Base-by-base conservation (phyloP, 768 basidiomycete genomes). In the Exsudoporus frostii region DNA sequence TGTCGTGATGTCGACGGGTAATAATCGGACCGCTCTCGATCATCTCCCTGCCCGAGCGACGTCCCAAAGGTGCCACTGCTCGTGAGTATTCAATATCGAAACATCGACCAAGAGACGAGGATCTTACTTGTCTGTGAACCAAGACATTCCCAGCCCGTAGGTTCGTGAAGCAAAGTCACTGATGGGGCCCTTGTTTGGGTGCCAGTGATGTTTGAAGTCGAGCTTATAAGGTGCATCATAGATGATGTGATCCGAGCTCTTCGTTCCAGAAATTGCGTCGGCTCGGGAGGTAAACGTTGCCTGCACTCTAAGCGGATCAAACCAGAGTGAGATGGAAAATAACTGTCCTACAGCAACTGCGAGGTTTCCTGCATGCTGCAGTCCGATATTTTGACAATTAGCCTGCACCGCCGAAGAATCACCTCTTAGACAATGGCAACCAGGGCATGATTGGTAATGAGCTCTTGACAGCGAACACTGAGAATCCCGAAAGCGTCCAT, bases 261-360 rank as follows among this genome's bases (percentile, higher is more conserved):
- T 48, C 33, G 41, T 53, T 53, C 62, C 48, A 50, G 61, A 54
- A 54, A 19, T 11, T 32, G 20, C 33, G 15, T 42, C 29, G 53
- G 62, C 29, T 49, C 55, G 49, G 62, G 5, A 37, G n/a, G 10
- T 44, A 29, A 25, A 51, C 24, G 11, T 54, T 37, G 11, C 55
- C 54, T 37, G n/a, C 3, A 15, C 48, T 44, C 41, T 22, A 22
- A 20, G 33, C 54, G 50, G 64, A 59, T 54, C 47, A 47, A 30
- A 29, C 42, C 29, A 44, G 42, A 50, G 22, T 8, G 19, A 20
- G 10, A 11, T 22, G 25, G 8, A 20, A 37, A 19, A 27, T 11
- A 5, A 34, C 0, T 14, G 36, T 5, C 15, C 57, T 66, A 64
- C 63, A 66, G 63, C 57, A 66, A 50, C 29, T 14, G 24, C 34